These are phyloP conservation scores for Endogone sp. DNA, from an alignment of 192 early-diverging fungal genomes.

Conservation along the genomic window DNA sequence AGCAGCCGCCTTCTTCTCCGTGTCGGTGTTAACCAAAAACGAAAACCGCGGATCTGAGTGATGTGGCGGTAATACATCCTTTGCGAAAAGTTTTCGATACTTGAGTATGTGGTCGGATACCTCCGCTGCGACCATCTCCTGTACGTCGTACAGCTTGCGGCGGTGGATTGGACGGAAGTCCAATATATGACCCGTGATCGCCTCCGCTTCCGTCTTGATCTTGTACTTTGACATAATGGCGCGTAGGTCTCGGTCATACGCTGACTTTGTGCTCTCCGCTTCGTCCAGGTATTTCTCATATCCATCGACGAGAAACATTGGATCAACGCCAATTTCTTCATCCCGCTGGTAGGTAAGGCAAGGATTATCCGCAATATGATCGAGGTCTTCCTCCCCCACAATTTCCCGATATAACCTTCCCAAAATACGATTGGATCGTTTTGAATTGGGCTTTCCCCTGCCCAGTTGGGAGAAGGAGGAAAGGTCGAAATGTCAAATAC, in stretches of 20 bases:
- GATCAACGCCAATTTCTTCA: background rate
- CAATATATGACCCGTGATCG: background rate
- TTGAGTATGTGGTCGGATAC: background rate
- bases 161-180: background rate
- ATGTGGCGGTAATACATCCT: background rate
- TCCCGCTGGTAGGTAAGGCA: background rate
- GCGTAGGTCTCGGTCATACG: background rate
- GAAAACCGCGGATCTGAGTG: background rate
- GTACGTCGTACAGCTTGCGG: background rate
- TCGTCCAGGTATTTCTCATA: background rate
- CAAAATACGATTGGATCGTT: background rate
- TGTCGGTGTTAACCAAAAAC: background rate
- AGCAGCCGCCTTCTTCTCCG: background rate
- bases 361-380: background rate
- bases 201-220: background rate
- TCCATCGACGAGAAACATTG: background rate
- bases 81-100: background rate
- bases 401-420: background rate
- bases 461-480: too few species aligned
- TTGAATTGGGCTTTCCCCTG: too few species aligned
- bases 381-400: background rate
- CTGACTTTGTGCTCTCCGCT: background rate
- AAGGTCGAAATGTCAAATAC: too few species aligned
- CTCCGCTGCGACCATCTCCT: background rate
- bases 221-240: background rate